Evolutionary conservation across 2,329 filamentous ascomycete species (phyloP), one percentile per base, ranked within the genome.

Genomic region (Aspergillus tamarii): DNA sequence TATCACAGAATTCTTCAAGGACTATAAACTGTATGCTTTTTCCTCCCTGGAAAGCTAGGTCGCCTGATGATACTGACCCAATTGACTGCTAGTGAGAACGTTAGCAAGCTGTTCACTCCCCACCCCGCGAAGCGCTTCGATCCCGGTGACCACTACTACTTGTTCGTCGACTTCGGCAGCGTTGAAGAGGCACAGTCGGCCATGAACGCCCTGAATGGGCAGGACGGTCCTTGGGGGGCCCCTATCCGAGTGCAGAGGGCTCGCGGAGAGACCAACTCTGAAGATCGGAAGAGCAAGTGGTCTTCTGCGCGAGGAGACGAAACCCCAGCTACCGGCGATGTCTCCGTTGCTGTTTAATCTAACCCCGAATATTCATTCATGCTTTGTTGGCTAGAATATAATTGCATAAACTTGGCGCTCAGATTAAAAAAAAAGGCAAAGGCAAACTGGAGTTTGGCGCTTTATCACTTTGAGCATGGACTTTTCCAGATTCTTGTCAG

Each of bases 141-240:
- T 46, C 78, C 81, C 0, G 86, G 85, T 34, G 84, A 86, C 66
- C 83, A 87, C 70, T 85, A 89, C 76, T 90, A 87, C 74, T 86
- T 87, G 69, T 90, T 90, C 64, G 85, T 90, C n/a, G 87, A 90
- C 69, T 84, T 90, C 61, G 79, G 78, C 55, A 85, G 81, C 7
- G 72, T 77, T 0, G 83, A 87, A 59, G 84, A 89, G 65, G 86
- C 86, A 0, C 74, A 82, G 39, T 75, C 76, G 11, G 88, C 87
- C 26, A 80, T 86, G 63, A 70, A 79, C 9, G 76, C 76, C 1
- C 64, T 87, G 50, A 76, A 79, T 50, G 78, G 80, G 4, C 69
- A 73, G 56, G 71, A 76, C 55, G 77, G 78, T 3, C 76, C 78
- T 6, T 81, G 79, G 79, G 79, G 78, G 26, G 71, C 72, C 39